Evolutionary conservation across 768 basidiomycete species (phyloP), one percentile per base, ranked within the genome.

Genomic region (Tephrocybe sp.): DNA sequence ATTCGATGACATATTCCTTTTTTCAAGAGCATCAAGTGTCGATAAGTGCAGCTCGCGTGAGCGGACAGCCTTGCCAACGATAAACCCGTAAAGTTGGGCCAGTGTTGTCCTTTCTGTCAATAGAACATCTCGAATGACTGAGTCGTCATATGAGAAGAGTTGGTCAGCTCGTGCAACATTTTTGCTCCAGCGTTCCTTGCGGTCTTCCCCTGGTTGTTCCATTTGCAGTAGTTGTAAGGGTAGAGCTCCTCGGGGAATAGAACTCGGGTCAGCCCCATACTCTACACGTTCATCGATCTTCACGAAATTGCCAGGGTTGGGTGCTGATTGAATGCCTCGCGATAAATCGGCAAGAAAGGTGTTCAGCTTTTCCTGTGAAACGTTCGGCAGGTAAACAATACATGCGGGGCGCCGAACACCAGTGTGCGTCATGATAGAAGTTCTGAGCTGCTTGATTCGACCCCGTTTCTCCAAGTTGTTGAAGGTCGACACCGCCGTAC

Each of bases 41-140:
- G 73, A 71, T 21, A 85, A 65, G 59, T 92, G 88, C 1, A 91
- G 67, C 50, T 80, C 73, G 22, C 82, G 78, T 15, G 81, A 78
- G 37, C 92, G 77, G 1, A 82, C 68, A 24, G 77, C 75, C 57
- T 82, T 83, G 12, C 86, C 90, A 12, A 80, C 70, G 37, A 86
- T 76, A 64, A 79, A 91, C 12, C 91, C 92, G 60, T 88, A 88
- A 23, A 80, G 55, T 55, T 92, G 89, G 2, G 80, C 76, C n/a
- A 86, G 60, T 2, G 88, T 84, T 22, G 79, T 80, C 39, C 78
- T 75, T 60, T 94, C 88, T 2, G 77, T 75, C n/a, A 88, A 66
- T 48, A 92, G 71, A 25, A 80, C 74, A 18, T 83, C 77, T 27
- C 80, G 76, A 49, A 86, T 74, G 7, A 73, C 76, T 16, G 71